Percentiles rank a stretch among this genome's conserved stretches.
These are phyloP conservation scores for Jaltomata sinuosa DNA, from an alignment of 257 asterid genomes.

Conservation along the genomic window DNA sequence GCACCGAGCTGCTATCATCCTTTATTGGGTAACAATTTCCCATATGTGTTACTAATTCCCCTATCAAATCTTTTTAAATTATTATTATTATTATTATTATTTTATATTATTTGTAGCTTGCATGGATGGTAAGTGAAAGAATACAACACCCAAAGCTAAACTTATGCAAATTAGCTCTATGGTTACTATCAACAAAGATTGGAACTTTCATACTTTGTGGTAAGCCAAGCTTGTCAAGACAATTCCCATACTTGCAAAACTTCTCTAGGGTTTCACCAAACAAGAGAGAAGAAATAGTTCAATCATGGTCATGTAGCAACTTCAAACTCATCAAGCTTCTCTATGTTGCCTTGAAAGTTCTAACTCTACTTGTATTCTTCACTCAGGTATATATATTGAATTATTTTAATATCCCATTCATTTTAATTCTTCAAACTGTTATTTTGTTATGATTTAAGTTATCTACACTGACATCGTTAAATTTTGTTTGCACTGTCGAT, in stretches of 20 bases:
- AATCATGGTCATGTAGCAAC: slow-evolving; percentile 49
- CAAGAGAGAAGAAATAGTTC: slow-evolving; percentile 34
- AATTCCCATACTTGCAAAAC: slow-evolving; percentile 48
- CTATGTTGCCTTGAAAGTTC: slow-evolving; percentile 30
- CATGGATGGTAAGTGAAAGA: slow-evolving; percentile 24
- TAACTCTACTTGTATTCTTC: slow-evolving; percentile 43
- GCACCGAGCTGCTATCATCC: too few relatives aligned
- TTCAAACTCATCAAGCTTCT: slow-evolving; percentile 34
- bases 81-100: background rate
- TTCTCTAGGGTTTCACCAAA: slow-evolving; percentile 31
- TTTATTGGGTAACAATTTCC: background rate
- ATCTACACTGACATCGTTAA: rapidly evolving
- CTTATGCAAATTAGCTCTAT: slow-evolving; percentile 25
- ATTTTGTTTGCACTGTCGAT: too few relatives aligned
- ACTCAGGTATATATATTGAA: too few relatives aligned
- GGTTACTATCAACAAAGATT: slow-evolving; percentile 48
- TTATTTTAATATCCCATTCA: too few relatives aligned
- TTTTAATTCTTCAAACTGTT: too few relatives aligned
- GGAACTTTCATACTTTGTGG: slow-evolving; percentile 66
- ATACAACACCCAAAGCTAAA: slow-evolving; percentile 21
- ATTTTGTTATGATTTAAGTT: background rate
- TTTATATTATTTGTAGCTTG: slow-evolving; percentile 19
- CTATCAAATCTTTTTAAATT: background rate
- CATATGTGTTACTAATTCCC: background rate
- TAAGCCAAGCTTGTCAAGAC: slow-evolving; percentile 29